Base-by-base conservation (phyloP, 495 filamentous ascomycete species). In the Letharia columbiana region DNA sequence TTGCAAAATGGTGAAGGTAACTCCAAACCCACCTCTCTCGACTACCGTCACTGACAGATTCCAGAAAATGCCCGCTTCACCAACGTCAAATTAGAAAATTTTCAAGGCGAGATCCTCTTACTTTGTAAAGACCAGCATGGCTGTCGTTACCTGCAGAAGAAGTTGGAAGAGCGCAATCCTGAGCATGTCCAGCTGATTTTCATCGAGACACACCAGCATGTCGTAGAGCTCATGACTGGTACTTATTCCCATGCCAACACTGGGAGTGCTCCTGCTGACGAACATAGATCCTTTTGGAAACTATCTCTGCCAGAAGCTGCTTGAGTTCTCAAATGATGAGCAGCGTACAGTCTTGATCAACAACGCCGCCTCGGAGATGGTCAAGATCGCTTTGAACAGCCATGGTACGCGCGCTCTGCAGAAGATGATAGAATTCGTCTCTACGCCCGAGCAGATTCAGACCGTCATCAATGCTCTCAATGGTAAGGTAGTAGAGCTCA, bases 381-480 rank as follows among this genome's bases (percentile, higher is more conserved):
- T 96, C 35, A 85, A 86, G 64, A 97, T 97, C 73, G 94, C 95
- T 11, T 77, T 97, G 62, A 98, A 98, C 75, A 91, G 95, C 77
- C 94, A 98, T 76, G 94, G 94, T 66, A 98, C 94, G 49, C 85
- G 94, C 41, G 94, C 94, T 69, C 77, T 98, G 65, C 94, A 98
- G 77, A 98, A 97, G 82, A 98, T 98, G 94, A 98, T 98, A 67
- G 94, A 98, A 74, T 93, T 89, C 71, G 90, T 98, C 70, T 87
- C 89, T 56, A 92, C 89, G 42, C 79, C 83, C 5, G 86, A 89
- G 70, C 87, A 89, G 77, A 89, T 92, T 56, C 79, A 89, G 65
- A 87, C 87, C 31, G 91, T 98, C 70, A 94, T 95, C 66, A 74
- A 85, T 40, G 88, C 93, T 28, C 81, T 98, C 41, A 78, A 85